Conservation (phyloP, 192 early-diverging fungal species). For the Podila verticillata region DNA sequence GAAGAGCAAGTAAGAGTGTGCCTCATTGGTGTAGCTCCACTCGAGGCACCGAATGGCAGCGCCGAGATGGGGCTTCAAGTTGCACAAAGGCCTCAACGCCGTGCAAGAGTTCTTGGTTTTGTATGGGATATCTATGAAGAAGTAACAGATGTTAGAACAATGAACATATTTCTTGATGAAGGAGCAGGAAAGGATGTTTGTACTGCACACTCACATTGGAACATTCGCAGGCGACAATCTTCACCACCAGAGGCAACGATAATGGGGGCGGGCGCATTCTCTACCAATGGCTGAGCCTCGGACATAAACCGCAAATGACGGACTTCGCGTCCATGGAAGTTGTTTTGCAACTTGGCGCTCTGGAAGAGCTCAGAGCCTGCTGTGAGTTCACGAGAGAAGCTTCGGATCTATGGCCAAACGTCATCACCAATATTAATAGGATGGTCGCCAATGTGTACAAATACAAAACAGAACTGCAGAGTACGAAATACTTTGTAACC, state of each 20-base stretch:
- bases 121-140: conserved; percentile 52
- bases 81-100: conserved; percentile 35
- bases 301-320: conserved; percentile 61
- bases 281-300: conserved; percentile 23
- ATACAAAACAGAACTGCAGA: background rate
- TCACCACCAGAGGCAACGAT: conserved; percentile 68
- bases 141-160: background rate
- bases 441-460: background rate
- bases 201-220: conserved; percentile 55
- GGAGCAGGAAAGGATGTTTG: background rate
- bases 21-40: conserved; percentile 28
- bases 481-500: conserved; percentile 52
- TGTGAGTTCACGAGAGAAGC: conserved; percentile 54
- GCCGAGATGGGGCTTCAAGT: conserved; percentile 41
- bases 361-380: conserved; percentile 55
- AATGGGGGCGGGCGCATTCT: conserved; percentile 32
- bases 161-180: background rate
- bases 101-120: conserved; percentile 44
- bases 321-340: conserved; percentile 72
- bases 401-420: conserved; percentile 44
- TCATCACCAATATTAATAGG: background rate
- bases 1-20: conserved; percentile 39
- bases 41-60: conserved; percentile 42
- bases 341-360: conserved; percentile 67
- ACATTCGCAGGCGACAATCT: conserved; percentile 62